These are phyloP conservation scores for Elsinoe perseae DNA, from an alignment of 2,329 filamentous ascomycete genomes.

Conservation along the genomic window DNA sequence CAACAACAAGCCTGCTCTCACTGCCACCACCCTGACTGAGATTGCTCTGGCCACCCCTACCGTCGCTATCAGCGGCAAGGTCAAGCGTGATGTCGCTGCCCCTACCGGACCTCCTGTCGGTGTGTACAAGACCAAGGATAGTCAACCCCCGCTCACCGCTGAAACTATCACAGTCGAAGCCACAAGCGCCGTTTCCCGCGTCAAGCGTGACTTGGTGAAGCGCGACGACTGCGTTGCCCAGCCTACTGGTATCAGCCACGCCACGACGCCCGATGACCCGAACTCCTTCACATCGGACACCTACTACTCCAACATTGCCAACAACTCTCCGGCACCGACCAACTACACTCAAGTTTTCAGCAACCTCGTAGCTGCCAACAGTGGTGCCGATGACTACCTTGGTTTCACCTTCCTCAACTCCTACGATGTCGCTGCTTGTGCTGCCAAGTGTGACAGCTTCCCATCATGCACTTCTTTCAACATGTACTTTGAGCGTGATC, in stretches of 20 bases:
- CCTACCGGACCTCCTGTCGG: slow-evolving; percentile 9
- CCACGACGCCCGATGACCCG: slow-evolving; percentile 1
- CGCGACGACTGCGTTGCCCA: slow-evolving; percentile 12
- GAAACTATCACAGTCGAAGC: slow-evolving; percentile 12
- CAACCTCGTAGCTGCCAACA: slow-evolving; percentile 6
- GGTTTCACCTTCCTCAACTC: slow-evolving; percentile 22
- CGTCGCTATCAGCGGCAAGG: background rate
- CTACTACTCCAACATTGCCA: slow-evolving; percentile 3
- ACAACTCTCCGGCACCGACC: background rate
- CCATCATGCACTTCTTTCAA: slow-evolving; percentile 22
- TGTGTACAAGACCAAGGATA: slow-evolving; percentile 2
- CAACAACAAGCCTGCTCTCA: slow-evolving; percentile 4
- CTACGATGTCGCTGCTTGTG: slow-evolving; percentile 27
- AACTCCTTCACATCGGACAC: slow-evolving; percentile 1
- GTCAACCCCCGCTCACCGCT: slow-evolving; percentile 5
- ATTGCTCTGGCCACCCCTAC: background rate
- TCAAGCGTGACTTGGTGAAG: slow-evolving; percentile 7
- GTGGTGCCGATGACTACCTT: slow-evolving; percentile 21
- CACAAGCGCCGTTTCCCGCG: background rate
- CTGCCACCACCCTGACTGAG: slow-evolving; percentile 9
- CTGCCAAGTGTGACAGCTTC: slow-evolving; percentile 22
- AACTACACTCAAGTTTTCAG: slow-evolving; percentile 5
- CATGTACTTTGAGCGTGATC: slow-evolving; percentile 22
- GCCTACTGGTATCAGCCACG: slow-evolving; percentile 7
- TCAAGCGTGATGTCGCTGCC: background rate